Base-by-base conservation (phyloP, 805 yeast genomes). In the Komagataella ulmi region DNA sequence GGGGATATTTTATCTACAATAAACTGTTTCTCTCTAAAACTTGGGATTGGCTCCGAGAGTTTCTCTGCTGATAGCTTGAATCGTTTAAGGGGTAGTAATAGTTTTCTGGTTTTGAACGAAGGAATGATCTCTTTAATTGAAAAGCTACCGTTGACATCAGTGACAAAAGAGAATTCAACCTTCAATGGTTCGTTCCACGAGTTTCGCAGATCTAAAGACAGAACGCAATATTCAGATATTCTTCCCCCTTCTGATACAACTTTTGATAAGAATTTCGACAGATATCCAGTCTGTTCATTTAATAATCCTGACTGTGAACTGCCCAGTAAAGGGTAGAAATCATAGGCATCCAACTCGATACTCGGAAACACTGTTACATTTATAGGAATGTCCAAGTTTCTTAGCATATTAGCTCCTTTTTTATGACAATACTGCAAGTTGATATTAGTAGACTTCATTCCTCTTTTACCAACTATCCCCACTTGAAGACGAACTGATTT, bases 141-240 rank as follows among this genome's bases (percentile, higher is more conserved):
- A 24, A 51, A 45, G 10, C n/a, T 36, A 19, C 45, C 47, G 5
- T 30, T 19, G 2, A 44, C 44, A 3, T 12, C 49, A 17, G 47
- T 46, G 12, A 46, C 53, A n/a, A 17, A 36, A 17, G 30, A 24
- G 12, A 45, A 24, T 5, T 48, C 50, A 3, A 72, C 60, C 7
- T 61, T 57, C 53, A 79, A 64, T 24, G 75, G 74, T 49, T 81
- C 83, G 6, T 76, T 73, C 93, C 96, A 90, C 2, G 85, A 74
- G 62, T 93, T 91, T 56, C 88, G 75, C 53, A 93, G 65, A 62
- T 93, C 98, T 12, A 91, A 59, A 1, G 88, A 72, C 51, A 85
- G 67, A 48, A 85, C 65, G 55, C 84, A 81, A 62, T 75, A 87
- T 49, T 79, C 80, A 2, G 77, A 67, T 50, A 73, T 62, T 6